A percentile compares a stretch with the other conserved stretches of the same genome.
Conservation (phyloP, 441 rosid genomes). For the Euphorbia schlechtendalii region DNA sequence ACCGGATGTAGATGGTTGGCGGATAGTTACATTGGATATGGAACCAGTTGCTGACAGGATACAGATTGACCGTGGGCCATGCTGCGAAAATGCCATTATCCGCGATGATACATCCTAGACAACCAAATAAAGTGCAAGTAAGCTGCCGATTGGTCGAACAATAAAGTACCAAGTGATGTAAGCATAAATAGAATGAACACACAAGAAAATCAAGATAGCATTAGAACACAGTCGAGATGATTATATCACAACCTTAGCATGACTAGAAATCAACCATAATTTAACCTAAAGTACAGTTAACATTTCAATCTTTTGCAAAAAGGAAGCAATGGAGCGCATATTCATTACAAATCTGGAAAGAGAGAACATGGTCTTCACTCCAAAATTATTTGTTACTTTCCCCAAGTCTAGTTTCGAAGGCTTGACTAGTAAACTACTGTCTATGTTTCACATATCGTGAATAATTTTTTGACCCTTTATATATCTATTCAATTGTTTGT, state of each 20-base stretch:
- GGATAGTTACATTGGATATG: conserved; percentile 59
- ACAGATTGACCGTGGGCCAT: conserved; percentile 46
- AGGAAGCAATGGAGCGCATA: neutral
- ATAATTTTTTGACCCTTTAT: neutral
- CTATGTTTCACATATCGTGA: neutral
- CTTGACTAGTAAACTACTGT: neutral
- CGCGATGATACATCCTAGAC: neutral
- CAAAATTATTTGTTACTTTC: too few relatives aligned
- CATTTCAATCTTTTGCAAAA: neutral
- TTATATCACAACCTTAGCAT: neutral
- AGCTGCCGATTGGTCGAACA: neutral
- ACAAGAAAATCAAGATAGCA: neutral
- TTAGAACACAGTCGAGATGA: neutral
- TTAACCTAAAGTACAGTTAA: neutral
- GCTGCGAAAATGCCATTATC: conserved; percentile 30
- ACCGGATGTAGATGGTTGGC: conserved; percentile 53
- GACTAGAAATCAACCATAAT: neutral
- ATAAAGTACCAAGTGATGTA: neutral
- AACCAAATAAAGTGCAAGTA: neutral
- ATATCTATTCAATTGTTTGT: neutral
- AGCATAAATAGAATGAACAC: neutral
- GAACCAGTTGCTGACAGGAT: conserved; percentile 59
- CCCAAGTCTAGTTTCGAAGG: neutral
- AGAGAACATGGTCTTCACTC: neutral
- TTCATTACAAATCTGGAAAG: conserved; percentile 2